phyloP scores from a whole-genome alignment of 148 eudicot genomes.

The Arctostaphylos glauca region DNA sequence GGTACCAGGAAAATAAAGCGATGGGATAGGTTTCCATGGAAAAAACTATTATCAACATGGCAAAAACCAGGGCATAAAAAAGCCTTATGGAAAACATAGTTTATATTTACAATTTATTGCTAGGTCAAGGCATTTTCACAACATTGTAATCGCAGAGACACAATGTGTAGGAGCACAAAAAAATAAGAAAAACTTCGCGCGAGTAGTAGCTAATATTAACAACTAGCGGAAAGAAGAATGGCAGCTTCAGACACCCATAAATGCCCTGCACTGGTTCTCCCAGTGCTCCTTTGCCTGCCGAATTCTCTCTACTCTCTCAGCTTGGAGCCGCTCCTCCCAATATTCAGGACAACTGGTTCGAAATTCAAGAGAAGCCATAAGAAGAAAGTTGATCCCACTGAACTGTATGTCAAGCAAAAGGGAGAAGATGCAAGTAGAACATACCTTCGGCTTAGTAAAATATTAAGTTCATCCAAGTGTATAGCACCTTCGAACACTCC shows the following conservation, averaged over 20 bases:
- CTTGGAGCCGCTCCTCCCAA: conserved; percentile 79
- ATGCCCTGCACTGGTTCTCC: conserved; percentile 68
- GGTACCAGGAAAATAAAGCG: background rate
- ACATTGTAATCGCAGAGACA: background rate
- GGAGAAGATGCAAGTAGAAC: background rate
- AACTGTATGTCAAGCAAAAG: background rate
- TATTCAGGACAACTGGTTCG: conserved; percentile 74
- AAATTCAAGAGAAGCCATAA: background rate
- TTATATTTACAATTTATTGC: background rate
- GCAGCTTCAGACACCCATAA: conserved; percentile 55
- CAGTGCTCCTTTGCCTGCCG: conserved; percentile 82
- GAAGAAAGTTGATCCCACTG: background rate
- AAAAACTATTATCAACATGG: background rate
- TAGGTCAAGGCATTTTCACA: background rate
- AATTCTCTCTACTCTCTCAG: conserved; percentile 69
- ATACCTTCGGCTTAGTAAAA: conserved; percentile 66
- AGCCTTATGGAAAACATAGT: background rate
- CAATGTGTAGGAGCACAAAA: background rate
- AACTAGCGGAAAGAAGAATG: background rate
- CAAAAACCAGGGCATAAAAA: background rate
- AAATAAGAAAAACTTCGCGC: background rate
- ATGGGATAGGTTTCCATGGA: background rate
- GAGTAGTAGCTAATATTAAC: background rate
- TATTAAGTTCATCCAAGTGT: conserved; percentile 78
- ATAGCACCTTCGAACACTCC: conserved; percentile 31